These are phyloP conservation scores for Curvularia lunata DNA, from an alignment of 2,329 filamentous ascomycete genomes.

Conservation along the genomic window DNA sequence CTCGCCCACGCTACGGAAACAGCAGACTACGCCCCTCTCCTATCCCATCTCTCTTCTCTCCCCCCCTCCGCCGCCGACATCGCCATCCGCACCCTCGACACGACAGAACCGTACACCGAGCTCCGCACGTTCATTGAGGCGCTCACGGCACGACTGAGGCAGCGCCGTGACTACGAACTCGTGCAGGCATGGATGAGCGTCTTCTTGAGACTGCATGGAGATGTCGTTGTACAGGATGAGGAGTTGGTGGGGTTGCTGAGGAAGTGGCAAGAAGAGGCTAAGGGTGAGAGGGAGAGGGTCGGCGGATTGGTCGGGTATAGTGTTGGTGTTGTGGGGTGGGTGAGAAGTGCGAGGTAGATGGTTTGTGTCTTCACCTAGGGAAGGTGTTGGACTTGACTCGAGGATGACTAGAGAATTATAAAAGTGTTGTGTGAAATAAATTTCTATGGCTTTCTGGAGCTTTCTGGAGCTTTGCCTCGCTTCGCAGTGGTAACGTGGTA, in stretches of 20 bases:
- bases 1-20: constrained; percentile 57
- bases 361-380: not conserved
- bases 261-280: constrained; percentile 75
- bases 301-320: constrained; percentile 84
- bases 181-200: constrained; percentile 98
- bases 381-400: not conserved
- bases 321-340: constrained; percentile 81
- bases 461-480: not conserved
- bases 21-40: constrained; percentile 70
- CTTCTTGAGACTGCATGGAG: constrained; percentile 79
- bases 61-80: constrained; percentile 86
- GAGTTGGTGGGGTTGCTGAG: constrained; percentile 65
- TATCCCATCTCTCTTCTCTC: constrained; percentile 80
- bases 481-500: not conserved
- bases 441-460: not conserved
- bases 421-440: not conserved
- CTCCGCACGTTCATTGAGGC: constrained; percentile 81
- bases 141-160: constrained; percentile 71
- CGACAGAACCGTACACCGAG: constrained; percentile 66
- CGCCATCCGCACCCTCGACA: constrained; percentile 80
- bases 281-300: constrained; percentile 72
- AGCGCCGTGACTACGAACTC: constrained; percentile 85
- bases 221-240: constrained; percentile 60
- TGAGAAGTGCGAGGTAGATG: constrained; percentile 60
- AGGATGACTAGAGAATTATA: not conserved